Percentiles rank a stretch among this genome's conserved stretches.
Evolutionary conservation across 768 basidiomycete species (phyloP).

Genomic region (Mycena vitilis): DNA sequence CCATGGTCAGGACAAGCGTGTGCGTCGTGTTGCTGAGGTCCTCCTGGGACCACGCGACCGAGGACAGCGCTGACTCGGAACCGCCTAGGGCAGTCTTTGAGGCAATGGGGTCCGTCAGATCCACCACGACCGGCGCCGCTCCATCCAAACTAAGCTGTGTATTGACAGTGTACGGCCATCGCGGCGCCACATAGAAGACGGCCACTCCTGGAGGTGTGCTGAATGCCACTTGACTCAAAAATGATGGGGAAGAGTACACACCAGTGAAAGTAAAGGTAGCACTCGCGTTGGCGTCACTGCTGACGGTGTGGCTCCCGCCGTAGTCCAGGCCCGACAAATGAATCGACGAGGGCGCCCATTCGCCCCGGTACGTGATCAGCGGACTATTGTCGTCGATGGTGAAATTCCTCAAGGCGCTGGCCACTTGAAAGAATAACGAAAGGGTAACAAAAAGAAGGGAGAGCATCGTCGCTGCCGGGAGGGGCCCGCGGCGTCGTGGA

Average conservation of each 20-base stretch:
- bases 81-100: slow-evolving; percentile 3
- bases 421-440: too few relatives aligned
- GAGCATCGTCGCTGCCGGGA: too few relatives aligned
- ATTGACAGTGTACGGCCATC: slow-evolving; percentile 59
- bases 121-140: slow-evolving; percentile 45
- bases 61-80: slow-evolving; percentile 15
- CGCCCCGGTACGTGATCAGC: slow-evolving; percentile 19
- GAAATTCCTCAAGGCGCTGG: slow-evolving; percentile 24
- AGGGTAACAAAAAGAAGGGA: too few relatives aligned
- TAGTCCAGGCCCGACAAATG: slow-evolving; percentile 44
- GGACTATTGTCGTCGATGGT: slow-evolving; percentile 25
- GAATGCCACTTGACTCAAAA: background rate
- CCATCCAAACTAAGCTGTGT: slow-evolving; percentile 54
- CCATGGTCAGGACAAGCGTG: slow-evolving; percentile 15
- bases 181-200: slow-evolving; percentile 56
- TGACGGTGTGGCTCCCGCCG: slow-evolving; percentile 45
- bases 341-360: slow-evolving; percentile 24
- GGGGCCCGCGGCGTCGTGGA: too few relatives aligned
- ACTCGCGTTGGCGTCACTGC: slow-evolving; percentile 43
- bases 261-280: slow-evolving; percentile 58
- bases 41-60: slow-evolving; percentile 19
- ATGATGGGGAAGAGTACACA: slow-evolving; percentile 33
- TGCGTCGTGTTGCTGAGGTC: slow-evolving; percentile 22
- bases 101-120: slow-evolving; percentile 41
- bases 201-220: slow-evolving; percentile 53